Percentiles rank a stretch among this genome's conserved stretches.
These are phyloP conservation scores for Yarrowia alimentaria DNA, from an alignment of 805 yeast species.

Conservation along the genomic window DNA sequence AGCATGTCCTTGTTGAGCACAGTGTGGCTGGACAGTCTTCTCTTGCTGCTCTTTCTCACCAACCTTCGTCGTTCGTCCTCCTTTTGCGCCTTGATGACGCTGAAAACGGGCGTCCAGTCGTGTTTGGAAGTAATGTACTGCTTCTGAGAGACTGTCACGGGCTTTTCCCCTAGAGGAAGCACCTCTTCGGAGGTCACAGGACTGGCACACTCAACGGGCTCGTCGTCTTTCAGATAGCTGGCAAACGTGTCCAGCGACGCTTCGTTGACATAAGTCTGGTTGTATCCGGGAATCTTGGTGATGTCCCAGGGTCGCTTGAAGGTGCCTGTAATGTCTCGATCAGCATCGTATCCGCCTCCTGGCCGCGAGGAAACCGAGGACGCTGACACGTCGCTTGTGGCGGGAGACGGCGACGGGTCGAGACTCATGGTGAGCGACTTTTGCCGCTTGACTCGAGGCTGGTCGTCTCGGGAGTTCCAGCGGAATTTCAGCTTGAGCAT, in stretches of 20 bases:
- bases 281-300: slow-evolving; percentile 20
- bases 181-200: slow-evolving; percentile 7
- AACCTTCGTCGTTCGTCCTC: too few relatives aligned
- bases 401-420: slow-evolving; percentile 1
- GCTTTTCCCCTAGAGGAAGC: not conserved
- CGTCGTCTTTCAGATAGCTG: not conserved
- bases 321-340: slow-evolving; percentile 14
- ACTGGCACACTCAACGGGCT: not conserved
- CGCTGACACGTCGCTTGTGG: slow-evolving; percentile 6
- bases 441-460: slow-evolving; percentile 14
- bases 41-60: too few relatives aligned
- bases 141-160: not conserved
- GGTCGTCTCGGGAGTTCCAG: slow-evolving; percentile 11
- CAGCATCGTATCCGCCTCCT: slow-evolving; percentile 16
- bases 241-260: slow-evolving; percentile 8
- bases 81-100: slow-evolving; percentile 2
- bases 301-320: slow-evolving; percentile 26
- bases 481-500: slow-evolving; percentile 16
- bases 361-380: not conserved
- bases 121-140: slow-evolving; percentile 17
- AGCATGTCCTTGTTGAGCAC: not conserved
- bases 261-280: slow-evolving; percentile 15
- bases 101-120: slow-evolving; percentile 23
- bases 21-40: not conserved
- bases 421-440: not conserved